Percentiles rank a stretch among this genome's conserved stretches.
phyloP scores from a whole-genome alignment of 2,329 filamentous ascomycete genomes.

The Fusarium torulosum region DNA sequence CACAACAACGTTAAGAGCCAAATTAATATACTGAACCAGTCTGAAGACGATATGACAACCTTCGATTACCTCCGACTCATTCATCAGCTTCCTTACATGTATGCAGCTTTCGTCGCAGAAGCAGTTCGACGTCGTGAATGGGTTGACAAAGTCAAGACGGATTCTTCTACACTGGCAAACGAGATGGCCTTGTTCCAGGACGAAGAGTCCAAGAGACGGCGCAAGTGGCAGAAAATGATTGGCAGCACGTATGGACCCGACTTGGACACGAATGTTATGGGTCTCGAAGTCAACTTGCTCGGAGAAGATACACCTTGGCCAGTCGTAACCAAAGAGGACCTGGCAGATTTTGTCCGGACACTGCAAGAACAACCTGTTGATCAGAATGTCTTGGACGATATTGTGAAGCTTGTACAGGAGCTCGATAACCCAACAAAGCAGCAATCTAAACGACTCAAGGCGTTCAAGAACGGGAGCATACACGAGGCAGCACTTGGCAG shows the following conservation, averaged over 20 bases:
- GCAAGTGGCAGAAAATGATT: constrained; percentile 90
- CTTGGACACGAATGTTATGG: constrained; percentile 76
- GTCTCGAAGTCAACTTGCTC: constrained; percentile 86
- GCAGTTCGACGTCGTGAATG: constrained; percentile 89
- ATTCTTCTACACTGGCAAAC: constrained; percentile 89
- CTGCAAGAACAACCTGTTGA: constrained; percentile 76
- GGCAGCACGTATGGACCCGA: constrained; percentile 79
- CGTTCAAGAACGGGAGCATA: constrained; percentile 96
- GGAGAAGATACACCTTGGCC: constrained; percentile 87
- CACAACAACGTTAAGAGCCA: constrained; percentile 79
- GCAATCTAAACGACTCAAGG: constrained; percentile 87
- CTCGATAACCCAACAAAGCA: constrained; percentile 86
- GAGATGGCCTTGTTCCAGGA: constrained; percentile 94
- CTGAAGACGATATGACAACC: constrained; percentile 80
- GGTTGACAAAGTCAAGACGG: constrained; percentile 88
- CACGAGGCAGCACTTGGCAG: constrained; percentile 91
- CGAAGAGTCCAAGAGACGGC: constrained; percentile 88
- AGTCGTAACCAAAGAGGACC: constrained; percentile 77
- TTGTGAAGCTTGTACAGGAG: constrained; percentile 82
- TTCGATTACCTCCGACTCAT: constrained; percentile 86
- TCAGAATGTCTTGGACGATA: constrained; percentile 74
- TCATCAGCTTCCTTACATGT: constrained; percentile 86
- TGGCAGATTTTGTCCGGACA: constrained; percentile 78
- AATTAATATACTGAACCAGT: constrained; percentile 77
- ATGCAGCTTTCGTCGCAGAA: constrained; percentile 89